Evolutionary conservation across 257 asterid genomes (phyloP), one percentile per base, ranked within the genome.

Genomic region (Forsythia suspensa): DNA sequence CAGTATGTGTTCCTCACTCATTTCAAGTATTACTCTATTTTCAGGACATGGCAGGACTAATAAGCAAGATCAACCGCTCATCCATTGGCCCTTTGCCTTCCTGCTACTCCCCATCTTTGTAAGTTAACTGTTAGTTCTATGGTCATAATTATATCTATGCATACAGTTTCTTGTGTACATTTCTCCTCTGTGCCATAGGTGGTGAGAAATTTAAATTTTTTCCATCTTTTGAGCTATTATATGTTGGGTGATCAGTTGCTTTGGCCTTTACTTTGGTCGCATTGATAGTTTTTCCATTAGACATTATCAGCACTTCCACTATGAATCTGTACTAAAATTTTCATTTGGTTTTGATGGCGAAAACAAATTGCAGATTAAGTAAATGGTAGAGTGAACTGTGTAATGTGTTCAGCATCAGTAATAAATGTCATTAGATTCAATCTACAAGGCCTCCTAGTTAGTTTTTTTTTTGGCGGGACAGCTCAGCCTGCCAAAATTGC

Each of bases 21-120:
- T 20, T 75, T 44, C 63, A 65, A 73, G 63, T 59, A n/a, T n/a
- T 2, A 69, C 40, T 16, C 73, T 38, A 15, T 73, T 61, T 88
- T 72, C 88, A 96, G 99, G 98, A 96, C 87, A 96, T 96, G 99
- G 99, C 98, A 12, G 98, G 99, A 80, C 76, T 96, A 67, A 94
- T 96, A 82, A 96, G 99, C 89, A 96, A 96, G 89, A 91, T 96
- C 71, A 94, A 96, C 77, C 86, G 99, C 80, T 94, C 98, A 61
- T 96, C 97, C 37, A 94, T 96, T 34, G 99, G 99, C 75, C 97
- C 98, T 74, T 84, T 96, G 89, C 99, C 99, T 67, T 83, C 99
- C 37, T 92, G 97, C 85, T 96, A 96, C 89, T 94, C 99, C 67
- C 95, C 97, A 51, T 88, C 90, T 80, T 82, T 96, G 99, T 96